Evolutionary conservation across 1,139 yeast genomes (phyloP), one percentile per base, ranked within the genome.

Genomic region (Neolecta irregularis): DNA sequence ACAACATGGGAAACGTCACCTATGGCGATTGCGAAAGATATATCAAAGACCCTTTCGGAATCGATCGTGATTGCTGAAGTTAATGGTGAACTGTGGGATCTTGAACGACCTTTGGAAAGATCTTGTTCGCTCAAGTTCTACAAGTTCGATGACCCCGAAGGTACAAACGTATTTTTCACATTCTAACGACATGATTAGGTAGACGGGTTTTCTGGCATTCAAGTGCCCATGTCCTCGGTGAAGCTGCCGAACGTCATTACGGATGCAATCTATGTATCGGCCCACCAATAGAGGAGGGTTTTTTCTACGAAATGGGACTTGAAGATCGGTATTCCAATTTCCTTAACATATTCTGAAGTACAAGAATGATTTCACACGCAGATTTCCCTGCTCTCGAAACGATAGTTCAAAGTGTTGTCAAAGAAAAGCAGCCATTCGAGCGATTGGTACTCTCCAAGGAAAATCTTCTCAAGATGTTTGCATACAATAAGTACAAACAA

Each of bases 131-230:
- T 91, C 46, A 91, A 81, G 55, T 77, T 83, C 50, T 62, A 73
- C 45, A 81, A 75, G 51, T 91, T 91, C 60, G 76, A 72, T 30
- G 56, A 73, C 45, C 81, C 80, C 16, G 96, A 85, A 54, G 98
- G 96, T 57, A 13, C 8, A 4, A 11, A n/a, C 20, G 21, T 23
- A 21, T 6, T 13, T 12, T 11, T 7, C 22, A 15, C 12, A 16
- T 28, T 4, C 16, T 16, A 12, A 20, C 20, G 7, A 20, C 22
- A 24, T 13, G 9, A 18, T 13, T 18, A 36, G 44, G 48, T 6
- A 80, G 75, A 56, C 74, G 74, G 46, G 98, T 88, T 32, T 91
- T 91, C 62, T 91, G 98, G 98, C 99, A 91, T 58, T 88, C 98
- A 4, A 77, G 93, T 48, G 99, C 99, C 39, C 99, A 91, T 61